A percentile compares a stretch with the other conserved stretches of the same genome.
These are phyloP conservation scores for Triadica sebifera DNA, from an alignment of 345 rosid species.

Conservation along the genomic window DNA sequence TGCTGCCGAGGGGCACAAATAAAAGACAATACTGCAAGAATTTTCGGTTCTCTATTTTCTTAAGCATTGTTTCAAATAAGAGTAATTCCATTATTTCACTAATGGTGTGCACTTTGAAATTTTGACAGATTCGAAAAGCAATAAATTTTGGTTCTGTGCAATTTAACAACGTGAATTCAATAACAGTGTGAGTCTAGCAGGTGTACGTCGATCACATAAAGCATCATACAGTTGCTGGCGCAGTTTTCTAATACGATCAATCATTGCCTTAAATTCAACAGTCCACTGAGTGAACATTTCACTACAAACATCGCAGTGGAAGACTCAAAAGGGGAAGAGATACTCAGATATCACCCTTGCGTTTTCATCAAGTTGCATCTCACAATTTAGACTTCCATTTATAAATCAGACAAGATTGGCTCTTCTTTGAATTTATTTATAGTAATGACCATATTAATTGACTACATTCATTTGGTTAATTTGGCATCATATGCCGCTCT, in stretches of 20 bases:
- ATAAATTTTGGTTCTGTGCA: neutral
- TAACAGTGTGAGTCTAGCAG: neutral
- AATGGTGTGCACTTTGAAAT: neutral
- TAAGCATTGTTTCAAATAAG: neutral
- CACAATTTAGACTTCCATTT: neutral
- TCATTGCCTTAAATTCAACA: constrained; percentile 73
- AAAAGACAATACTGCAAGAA: neutral
- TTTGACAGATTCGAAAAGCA: neutral
- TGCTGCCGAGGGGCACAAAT: too few species aligned
- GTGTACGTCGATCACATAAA: constrained; percentile 46
- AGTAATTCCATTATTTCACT: neutral
- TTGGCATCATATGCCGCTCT: neutral
- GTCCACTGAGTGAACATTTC: constrained; percentile 71
- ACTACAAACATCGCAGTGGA: constrained; percentile 27
- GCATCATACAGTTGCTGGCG: constrained; percentile 74
- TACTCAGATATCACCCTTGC: neutral
- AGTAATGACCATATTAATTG: neutral
- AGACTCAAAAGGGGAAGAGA: constrained; percentile 1
- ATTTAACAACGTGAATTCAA: neutral
- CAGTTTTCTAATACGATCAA: constrained; percentile 77
- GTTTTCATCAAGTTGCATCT: neutral
- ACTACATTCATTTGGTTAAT: neutral
- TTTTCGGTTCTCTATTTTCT: neutral
- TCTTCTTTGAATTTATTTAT: neutral
- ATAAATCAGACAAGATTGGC: too few species aligned